These are phyloP conservation scores for Sodiomyces alkalinus DNA, from an alignment of 2,329 filamentous ascomycete genomes.

Conservation along the genomic window DNA sequence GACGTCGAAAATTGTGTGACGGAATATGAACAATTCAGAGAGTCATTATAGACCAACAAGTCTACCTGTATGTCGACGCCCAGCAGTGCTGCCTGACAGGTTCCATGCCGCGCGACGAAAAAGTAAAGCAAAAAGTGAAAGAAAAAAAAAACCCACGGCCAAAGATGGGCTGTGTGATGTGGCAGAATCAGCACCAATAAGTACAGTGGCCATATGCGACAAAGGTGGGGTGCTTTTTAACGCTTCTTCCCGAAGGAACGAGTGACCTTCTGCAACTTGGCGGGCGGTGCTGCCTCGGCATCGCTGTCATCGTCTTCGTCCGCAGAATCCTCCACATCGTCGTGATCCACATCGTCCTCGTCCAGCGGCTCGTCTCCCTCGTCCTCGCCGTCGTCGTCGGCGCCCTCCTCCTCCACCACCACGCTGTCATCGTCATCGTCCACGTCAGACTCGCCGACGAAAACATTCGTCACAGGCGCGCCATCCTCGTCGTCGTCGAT, in stretches of 20 bases:
- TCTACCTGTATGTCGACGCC: too few species aligned
- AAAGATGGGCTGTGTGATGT: too few species aligned
- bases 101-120: too few species aligned
- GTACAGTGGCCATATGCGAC: too few species aligned
- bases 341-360: slow-evolving; percentile 44
- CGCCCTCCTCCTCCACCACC: slow-evolving; percentile 24
- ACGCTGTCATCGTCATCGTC: slow-evolving; percentile 26
- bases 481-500: slow-evolving; percentile 8
- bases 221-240: too few species aligned
- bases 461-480: slow-evolving; percentile 27
- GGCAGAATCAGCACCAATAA: too few species aligned
- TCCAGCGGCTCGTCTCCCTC: slow-evolving; percentile 35
- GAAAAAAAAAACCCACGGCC: too few species aligned
- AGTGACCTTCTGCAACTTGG: slow-evolving; percentile 26
- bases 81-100: too few species aligned
- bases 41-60: too few species aligned
- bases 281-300: slow-evolving; percentile 29
- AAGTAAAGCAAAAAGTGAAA: too few species aligned
- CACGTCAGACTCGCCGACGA: slow-evolving; percentile 44
- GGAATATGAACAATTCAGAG: too few species aligned
- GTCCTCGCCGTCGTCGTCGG: slow-evolving; percentile 28
- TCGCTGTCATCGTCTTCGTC: slow-evolving; percentile 42
- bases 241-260: slow-evolving; percentile 18
- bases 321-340: slow-evolving; percentile 38
- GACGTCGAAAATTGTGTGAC: too few species aligned